Evolutionary conservation across 192 early-diverging fungal genomes (phyloP), one percentile per base, ranked within the genome.

Genomic region (Podila clonocystis): DNA sequence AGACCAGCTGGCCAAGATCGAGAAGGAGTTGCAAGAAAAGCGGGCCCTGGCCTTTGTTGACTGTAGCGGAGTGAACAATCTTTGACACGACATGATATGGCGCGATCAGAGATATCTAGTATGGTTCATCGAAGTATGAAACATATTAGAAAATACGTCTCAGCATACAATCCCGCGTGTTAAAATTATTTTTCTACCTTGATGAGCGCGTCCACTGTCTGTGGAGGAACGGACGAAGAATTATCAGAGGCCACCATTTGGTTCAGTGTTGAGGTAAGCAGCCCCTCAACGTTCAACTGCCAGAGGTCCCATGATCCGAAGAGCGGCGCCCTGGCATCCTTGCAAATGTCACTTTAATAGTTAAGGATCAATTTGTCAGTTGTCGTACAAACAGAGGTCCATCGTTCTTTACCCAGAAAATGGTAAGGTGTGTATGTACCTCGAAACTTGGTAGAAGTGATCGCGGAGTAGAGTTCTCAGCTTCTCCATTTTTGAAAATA

Each of bases 251-350:
- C 69, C 9, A 73, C 67, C 17, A 80, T 6, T 64, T 80, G 77
- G 31, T 80, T 80, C 7, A 80, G 58, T 1, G 77, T 65, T 0
- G 70, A 65, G 4, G 45, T 66, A 11, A 80, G 62, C 2, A 63
- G 55, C 3, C 60, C 41, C 19, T 73, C 70, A 22, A 80, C 68
- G 33, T 73, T 48, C 2, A 80, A 20, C 20, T 62, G 67, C 77
- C 77, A 80, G 11, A 69, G 31, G 5, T 65, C 62, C 77, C 77
- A 80, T 3, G 70, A 73, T n/a, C 77, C 77, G 31, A 80, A 80
- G 0, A 73, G 33, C n/a, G 77, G 77, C 5, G 36, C 77, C 26
- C 33, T 66, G 1, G 49, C 50, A 71, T 66, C 55, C 17, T 62
- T 63, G 29, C 41, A 76, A 22, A 76, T 70, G 28, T 24, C 22